Conservation (phyloP, 805 yeast species). For the Suhomyces kilbournensis region DNA sequence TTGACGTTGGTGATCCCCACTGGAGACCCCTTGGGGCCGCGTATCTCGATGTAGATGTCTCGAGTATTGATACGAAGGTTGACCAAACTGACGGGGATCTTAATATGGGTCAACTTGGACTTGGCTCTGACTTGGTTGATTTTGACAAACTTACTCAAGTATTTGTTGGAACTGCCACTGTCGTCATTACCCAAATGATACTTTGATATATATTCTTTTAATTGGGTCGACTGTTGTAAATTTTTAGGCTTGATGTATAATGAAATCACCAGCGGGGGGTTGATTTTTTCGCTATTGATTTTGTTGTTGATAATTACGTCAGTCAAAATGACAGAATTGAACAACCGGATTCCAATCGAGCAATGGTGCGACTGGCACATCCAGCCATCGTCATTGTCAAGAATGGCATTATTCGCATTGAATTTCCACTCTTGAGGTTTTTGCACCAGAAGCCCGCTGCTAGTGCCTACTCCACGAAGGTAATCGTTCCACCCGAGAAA, state of each 20-base stretch:
- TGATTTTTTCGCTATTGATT: not conserved
- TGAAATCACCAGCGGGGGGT: constrained; percentile 19
- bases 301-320: constrained; percentile 28
- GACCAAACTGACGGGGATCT: constrained; percentile 32
- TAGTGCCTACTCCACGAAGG: constrained; percentile 13
- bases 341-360: constrained; percentile 35
- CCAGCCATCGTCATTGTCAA: constrained; percentile 36
- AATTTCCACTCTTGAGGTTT: constrained; percentile 22
- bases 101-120: constrained; percentile 23
- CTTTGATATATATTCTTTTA: constrained; percentile 17
- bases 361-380: constrained; percentile 28
- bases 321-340: constrained; percentile 30
- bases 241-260: constrained; percentile 31
- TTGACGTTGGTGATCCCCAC: constrained; percentile 19
- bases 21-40: constrained; percentile 2
- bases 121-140: constrained; percentile 20
- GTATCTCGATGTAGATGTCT: constrained; percentile 33
- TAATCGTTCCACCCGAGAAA: constrained; percentile 43
- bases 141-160: constrained; percentile 30
- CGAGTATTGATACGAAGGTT: constrained; percentile 29
- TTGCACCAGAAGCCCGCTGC: not conserved
- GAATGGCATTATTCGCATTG: constrained; percentile 38
- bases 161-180: constrained; percentile 17
- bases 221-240: constrained; percentile 12
- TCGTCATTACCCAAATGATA: not conserved